Conservation (phyloP, 441 rosid species). For the Lepidium campestre region DNA sequence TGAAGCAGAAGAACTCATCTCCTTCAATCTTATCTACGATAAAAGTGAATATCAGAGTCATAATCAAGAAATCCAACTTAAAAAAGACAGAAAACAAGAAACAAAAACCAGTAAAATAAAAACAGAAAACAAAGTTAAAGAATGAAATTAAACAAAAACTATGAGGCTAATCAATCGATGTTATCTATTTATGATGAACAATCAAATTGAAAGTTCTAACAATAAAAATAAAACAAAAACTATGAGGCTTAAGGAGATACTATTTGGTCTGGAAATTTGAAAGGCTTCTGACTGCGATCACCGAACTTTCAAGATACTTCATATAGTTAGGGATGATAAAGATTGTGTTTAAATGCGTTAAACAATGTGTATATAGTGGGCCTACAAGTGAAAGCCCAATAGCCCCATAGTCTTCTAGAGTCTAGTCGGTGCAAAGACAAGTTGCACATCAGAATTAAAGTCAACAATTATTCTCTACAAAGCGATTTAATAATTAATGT, state of each 20-base stretch:
- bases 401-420: background rate
- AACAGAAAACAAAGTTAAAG: background rate
- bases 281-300: slow-evolving; percentile 8
- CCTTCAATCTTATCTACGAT: background rate
- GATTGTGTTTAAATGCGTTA: background rate
- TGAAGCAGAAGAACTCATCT: slow-evolving; percentile 19
- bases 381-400: background rate
- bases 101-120: no score
- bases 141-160: no score
- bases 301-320: background rate
- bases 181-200: background rate
- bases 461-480: background rate
- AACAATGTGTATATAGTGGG: background rate
- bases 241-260: background rate
- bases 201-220: background rate
- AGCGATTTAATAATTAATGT: background rate
- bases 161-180: background rate
- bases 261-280: background rate
- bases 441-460: background rate
- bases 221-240: background rate
- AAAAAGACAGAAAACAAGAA: background rate
- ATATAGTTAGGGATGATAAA: background rate
- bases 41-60: background rate
- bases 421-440: background rate
- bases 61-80: background rate